These are phyloP conservation scores for Chlamydomonas asymmetrica DNA, from an alignment of 139 green algal genomes.

Conservation along the genomic window DNA sequence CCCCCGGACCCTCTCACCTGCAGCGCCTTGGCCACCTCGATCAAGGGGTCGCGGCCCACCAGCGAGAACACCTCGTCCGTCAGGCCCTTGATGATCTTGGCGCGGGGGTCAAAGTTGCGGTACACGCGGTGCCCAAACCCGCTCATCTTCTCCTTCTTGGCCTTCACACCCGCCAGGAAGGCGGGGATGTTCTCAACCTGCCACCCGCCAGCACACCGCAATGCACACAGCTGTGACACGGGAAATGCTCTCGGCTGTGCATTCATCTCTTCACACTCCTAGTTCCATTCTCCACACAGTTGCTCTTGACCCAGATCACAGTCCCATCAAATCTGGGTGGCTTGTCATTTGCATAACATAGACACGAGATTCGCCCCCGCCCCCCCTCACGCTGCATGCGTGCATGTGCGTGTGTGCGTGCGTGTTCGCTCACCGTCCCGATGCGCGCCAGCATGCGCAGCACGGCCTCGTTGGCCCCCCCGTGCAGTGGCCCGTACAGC, in stretches of 20 bases:
- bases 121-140: slow-evolving; percentile 98
- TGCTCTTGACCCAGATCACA: too few species aligned
- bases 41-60: slow-evolving; percentile 91
- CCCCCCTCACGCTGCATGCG: too few species aligned
- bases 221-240: too few species aligned
- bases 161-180: slow-evolving; percentile 72
- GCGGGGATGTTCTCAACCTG: slow-evolving; percentile 77
- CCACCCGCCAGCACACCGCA: slow-evolving; percentile 33
- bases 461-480: slow-evolving; percentile 97
- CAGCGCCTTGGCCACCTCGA: slow-evolving; percentile 91
- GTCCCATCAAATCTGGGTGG: too few species aligned
- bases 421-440: slow-evolving; percentile 77
- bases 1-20: slow-evolving; percentile 42
- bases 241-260: too few species aligned
- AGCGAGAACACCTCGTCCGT: slow-evolving; percentile 91
- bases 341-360: too few species aligned
- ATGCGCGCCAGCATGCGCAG: slow-evolving; percentile 97
- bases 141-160: slow-evolving; percentile 87
- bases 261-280: too few species aligned
- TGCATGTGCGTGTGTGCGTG: slow-evolving; percentile 70
- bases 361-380: too few species aligned
- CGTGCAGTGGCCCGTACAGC: slow-evolving; percentile 97
- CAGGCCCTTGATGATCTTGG: slow-evolving; percentile 88
- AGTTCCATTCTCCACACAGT: too few species aligned
- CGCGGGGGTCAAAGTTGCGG: slow-evolving; percentile 99